Conservation (phyloP, 441 rosid genomes). For the Raphanus hybrid region DNA sequence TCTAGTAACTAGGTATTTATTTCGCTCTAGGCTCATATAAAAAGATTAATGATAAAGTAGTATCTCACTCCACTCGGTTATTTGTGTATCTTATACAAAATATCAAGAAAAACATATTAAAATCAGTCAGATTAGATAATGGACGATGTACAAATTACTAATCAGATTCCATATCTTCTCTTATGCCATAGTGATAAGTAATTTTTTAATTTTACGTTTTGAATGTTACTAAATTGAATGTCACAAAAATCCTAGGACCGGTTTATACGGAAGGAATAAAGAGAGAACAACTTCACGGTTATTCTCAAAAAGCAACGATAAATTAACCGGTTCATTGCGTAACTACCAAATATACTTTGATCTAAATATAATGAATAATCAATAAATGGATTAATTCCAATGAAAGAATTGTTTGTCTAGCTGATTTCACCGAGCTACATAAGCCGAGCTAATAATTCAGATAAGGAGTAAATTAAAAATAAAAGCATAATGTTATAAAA, state of each 20-base stretch:
- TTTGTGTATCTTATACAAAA: background rate
- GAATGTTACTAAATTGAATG: conserved; percentile 28
- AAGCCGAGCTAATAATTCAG: conserved; percentile 19
- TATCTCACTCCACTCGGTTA: background rate
- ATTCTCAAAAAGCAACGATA: conserved; percentile 36
- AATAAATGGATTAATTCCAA: background rate
- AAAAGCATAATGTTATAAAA: conserved; percentile 12
- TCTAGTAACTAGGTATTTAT: background rate
- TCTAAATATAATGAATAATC: background rate
- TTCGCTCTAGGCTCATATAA: background rate
- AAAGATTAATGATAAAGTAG: background rate
- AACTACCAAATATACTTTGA: conserved; percentile 9
- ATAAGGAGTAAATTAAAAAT: background rate
- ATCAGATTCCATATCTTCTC: background rate
- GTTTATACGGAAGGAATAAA: conserved; percentile 47
- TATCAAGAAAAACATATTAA: background rate
- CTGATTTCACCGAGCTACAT: conserved; percentile 29
- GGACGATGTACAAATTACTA: background rate
- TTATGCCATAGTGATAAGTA: background rate
- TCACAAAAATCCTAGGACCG: conserved; percentile 42
- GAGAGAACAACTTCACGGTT: conserved; percentile 36
- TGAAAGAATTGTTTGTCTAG: conserved; percentile 2
- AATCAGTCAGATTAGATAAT: background rate
- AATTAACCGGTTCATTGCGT: conserved; percentile 20
- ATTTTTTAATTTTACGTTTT: background rate